Percentiles rank a stretch among this genome's conserved stretches.
phyloP scores from a whole-genome alignment of 345 rosid species.

The Reutealis trisperma region DNA sequence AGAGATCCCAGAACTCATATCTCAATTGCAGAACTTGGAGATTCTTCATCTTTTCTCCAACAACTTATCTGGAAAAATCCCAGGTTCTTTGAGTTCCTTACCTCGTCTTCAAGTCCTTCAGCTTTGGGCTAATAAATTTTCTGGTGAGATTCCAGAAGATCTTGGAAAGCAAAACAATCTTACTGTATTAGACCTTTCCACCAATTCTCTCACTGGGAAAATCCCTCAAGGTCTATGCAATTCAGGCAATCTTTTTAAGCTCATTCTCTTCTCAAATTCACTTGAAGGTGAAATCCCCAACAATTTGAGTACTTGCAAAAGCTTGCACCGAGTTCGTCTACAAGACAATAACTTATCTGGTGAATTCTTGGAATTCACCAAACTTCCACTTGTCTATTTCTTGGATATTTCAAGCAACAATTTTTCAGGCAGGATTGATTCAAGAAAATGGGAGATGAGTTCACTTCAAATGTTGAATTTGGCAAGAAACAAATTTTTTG shows the following conservation, averaged over 20 bases:
- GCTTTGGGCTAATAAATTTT: constrained; percentile 74
- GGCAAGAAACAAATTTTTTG: constrained; percentile 57
- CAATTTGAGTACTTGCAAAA: constrained; percentile 51
- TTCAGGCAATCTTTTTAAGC: constrained; percentile 70
- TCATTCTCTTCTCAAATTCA: constrained; percentile 83
- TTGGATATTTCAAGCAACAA: constrained; percentile 75
- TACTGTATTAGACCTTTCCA: constrained; percentile 79
- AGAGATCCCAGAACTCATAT: constrained; percentile 60
- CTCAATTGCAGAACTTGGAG: constrained; percentile 59
- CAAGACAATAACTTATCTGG: constrained; percentile 68
- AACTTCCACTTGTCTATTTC: constrained; percentile 65
- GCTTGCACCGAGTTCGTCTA: constrained; percentile 72
- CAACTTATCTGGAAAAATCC: constrained; percentile 64
- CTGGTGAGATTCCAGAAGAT: constrained; percentile 64
- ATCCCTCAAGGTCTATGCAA: constrained; percentile 67
- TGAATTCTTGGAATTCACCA: constrained; percentile 52
- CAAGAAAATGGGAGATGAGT: constrained; percentile 62
- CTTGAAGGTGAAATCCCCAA: constrained; percentile 59
- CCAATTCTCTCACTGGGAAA: constrained; percentile 67
- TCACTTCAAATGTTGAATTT: constrained; percentile 78
- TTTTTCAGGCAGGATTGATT: constrained; percentile 54
- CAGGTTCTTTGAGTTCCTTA: constrained; percentile 55
- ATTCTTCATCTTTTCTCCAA: constrained; percentile 89
- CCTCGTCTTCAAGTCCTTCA: constrained; percentile 82
- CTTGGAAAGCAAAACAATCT: constrained; percentile 70